Evolutionary conservation across 1,284 basidiomycete genomes (phyloP).

Genomic region (Ustilago cynodontis): DNA sequence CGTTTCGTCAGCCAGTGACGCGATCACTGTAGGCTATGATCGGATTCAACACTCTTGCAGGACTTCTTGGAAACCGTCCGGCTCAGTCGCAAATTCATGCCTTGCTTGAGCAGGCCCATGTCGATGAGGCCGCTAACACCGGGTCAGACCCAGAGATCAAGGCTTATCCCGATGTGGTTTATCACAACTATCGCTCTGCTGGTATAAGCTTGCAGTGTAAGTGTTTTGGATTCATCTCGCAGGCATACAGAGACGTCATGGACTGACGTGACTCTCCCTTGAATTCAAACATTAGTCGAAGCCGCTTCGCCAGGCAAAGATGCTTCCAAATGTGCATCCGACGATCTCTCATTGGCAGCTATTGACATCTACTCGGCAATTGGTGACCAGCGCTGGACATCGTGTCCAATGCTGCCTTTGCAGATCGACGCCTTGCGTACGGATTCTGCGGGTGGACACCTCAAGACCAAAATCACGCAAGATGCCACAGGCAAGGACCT

Average conservation of each 20-base stretch:
- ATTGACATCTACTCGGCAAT: slow-evolving; percentile 42
- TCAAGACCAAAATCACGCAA: slow-evolving; percentile 8
- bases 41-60: background rate
- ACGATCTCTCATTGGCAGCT: slow-evolving; percentile 20
- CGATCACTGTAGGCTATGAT: slow-evolving; percentile 3
- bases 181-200: slow-evolving; percentile 29
- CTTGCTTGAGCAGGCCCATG: slow-evolving; percentile 7
- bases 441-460: background rate
- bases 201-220: slow-evolving; percentile 48
- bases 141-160: slow-evolving; percentile 15
- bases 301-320: background rate
- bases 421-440: background rate
- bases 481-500: slow-evolving; percentile 34
- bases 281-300: slow-evolving; percentile 15
- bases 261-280: background rate
- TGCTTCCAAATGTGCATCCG: slow-evolving; percentile 14
- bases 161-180: slow-evolving; percentile 37
- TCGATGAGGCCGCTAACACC: background rate
- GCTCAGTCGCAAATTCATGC: slow-evolving; percentile 7
- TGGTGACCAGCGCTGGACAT: slow-evolving; percentile 28
- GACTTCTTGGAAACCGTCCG: slow-evolving; percentile 13
- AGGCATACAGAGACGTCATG: background rate
- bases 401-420: slow-evolving; percentile 27
- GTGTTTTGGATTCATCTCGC: background rate
- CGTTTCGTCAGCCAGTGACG: background rate